Base-by-base conservation (phyloP, 352 stramenopile species). In the Globisporangium splendens region DNA sequence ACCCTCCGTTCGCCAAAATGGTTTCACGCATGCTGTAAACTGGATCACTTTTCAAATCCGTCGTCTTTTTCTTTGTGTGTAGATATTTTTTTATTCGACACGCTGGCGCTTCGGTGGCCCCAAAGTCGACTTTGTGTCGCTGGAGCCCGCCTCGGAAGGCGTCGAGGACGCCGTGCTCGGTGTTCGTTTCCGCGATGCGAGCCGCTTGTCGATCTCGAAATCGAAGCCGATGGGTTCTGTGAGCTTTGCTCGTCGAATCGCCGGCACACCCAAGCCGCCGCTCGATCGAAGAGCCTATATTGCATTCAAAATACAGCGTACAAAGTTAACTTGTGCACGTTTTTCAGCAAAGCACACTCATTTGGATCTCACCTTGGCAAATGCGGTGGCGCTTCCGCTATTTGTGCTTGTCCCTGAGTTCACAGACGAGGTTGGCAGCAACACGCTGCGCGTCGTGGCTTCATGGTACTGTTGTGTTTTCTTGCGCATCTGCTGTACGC, bases 401-500 rank as follows among this genome's bases (percentile, higher is more conserved):
- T 56, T 79, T 5, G 62, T 54, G 15, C 13, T 51, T 14, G 46
- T 28, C 24, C 28, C 43, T 1, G 51, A 57, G 6, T 12, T 38
- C 4, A 20, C 44, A 6, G 55, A 58, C 17, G 54, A 18, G 0
- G 24, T 20, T 2, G 54, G 11, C 2, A 52, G 52, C 14, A 65
- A 52, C 7, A 72, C 60, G 1, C 66, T 67, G 20, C 73, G 65
- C 46, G 79, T 89, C 38, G 72, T 91, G 8, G 65, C 61, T 24
- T 91, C 67, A 51, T 89, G 82, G 47, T 91, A 91, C 42, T 78
- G 75, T 41, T 78, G 68, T 52, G 79, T 86, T 50, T 83, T 84
- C 28, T 70, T 73, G 28, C 81, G 81, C 63, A 75, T 80, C 20
- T 69, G 66, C 21, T 69, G 56, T 1, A 91, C 68, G 47, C 79